Evolutionary conservation across 2,329 filamentous ascomycete species (phyloP).

Genomic region (Cordyceps militaris): DNA sequence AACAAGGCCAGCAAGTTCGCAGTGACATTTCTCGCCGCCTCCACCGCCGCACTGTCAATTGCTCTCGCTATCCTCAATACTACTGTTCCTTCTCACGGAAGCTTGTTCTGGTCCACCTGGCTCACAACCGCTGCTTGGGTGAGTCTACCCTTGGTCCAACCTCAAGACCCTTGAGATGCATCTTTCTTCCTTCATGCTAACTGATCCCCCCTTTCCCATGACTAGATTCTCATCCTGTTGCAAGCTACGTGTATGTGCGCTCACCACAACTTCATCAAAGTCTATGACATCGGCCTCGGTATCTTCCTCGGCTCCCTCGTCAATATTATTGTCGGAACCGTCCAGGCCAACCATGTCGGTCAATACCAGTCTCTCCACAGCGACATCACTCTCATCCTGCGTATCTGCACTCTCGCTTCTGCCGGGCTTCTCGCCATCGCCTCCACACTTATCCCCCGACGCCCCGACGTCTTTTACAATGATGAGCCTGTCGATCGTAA

Average conservation of each 20-base stretch:
- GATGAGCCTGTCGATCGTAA: conserved; percentile 56
- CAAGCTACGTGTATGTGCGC: conserved; percentile 45
- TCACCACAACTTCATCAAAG: conserved; percentile 42
- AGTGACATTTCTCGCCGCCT: conserved; percentile 45
- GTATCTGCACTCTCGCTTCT: conserved; percentile 39
- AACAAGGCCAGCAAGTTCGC: conserved; percentile 48
- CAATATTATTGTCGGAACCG: conserved; percentile 36
- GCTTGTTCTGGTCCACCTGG: conserved; percentile 50
- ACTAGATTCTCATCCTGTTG: conserved; percentile 42
- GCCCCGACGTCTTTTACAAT: conserved; percentile 58
- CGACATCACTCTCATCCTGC: conserved; percentile 36
- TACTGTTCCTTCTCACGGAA: conserved; percentile 28
- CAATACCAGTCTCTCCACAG: conserved; percentile 25
- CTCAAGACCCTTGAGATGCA: neutral
- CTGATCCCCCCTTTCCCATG: neutral
- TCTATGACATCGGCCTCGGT: conserved; percentile 48
- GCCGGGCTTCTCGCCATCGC: conserved; percentile 39
- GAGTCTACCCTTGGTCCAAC: conserved; percentile 29
- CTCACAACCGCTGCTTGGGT: conserved; percentile 57
- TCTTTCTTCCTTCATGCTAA: neutral
- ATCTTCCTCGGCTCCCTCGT: conserved; percentile 41
- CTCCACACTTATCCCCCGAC: conserved; percentile 53
- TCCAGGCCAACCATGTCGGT: conserved; percentile 36
- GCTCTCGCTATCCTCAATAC: conserved; percentile 48
- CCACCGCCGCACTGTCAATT: conserved; percentile 50